A percentile compares a stretch with the other conserved stretches of the same genome.
Evolutionary conservation across 176 grass and related monocot species (phyloP).

Genomic region (Oryza longistaminata): DNA sequence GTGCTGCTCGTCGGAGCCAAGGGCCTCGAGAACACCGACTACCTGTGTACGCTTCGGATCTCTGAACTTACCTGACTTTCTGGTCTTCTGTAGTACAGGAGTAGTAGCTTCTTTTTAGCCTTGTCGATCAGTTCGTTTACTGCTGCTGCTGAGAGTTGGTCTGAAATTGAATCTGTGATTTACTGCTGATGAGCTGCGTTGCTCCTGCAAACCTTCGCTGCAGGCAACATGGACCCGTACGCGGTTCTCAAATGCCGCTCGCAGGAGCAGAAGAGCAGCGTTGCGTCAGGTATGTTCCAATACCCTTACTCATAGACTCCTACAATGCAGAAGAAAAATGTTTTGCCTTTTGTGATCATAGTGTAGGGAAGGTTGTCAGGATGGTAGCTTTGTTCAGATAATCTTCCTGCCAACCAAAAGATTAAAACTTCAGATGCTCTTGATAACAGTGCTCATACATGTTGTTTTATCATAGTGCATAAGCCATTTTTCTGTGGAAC

Average conservation of each 20-base stretch:
- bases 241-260: slow-evolving; percentile 58
- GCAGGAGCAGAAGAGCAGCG: slow-evolving; percentile 75
- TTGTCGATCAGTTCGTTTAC: not conserved
- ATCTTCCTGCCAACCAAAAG: not conserved
- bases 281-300: not conserved
- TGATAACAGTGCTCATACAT: not conserved
- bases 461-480: not conserved
- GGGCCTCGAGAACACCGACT: slow-evolving; percentile 83
- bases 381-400: no score
- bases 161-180: no score
- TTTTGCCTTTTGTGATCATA: no score
- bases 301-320: no score
- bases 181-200: not conserved
- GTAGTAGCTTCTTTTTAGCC: not conserved
- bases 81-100: no score
- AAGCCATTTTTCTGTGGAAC: not conserved
- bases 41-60: slow-evolving; percentile 48
- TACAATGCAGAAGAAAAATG: no score
- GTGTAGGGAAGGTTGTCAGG: no score
- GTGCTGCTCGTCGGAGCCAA: slow-evolving; percentile 89
- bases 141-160: not conserved
- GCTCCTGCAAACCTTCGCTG: not conserved
- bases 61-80: no score
- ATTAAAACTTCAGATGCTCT: not conserved
- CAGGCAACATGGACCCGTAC: slow-evolving; percentile 92